Evolutionary conservation across 2,329 filamentous ascomycete genomes (phyloP).

Genomic region (Cercospora sesami): DNA sequence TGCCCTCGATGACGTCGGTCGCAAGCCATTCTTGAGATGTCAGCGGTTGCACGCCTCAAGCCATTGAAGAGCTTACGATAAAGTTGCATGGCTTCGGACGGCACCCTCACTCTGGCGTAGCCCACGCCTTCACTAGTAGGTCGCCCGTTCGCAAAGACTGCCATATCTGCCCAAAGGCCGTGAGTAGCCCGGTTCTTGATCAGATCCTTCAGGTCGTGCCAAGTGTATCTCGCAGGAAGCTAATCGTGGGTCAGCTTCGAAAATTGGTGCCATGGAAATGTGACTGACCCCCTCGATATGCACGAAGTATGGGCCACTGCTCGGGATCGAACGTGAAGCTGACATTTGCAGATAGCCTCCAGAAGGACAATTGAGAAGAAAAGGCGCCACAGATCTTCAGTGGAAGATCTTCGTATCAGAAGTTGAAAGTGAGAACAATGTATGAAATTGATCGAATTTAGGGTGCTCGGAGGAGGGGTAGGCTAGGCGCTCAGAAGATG

Average conservation of each 20-base stretch:
- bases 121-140: slow-evolving; percentile 26
- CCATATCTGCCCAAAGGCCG: slow-evolving; percentile 36
- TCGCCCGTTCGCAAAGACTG: slow-evolving; percentile 27
- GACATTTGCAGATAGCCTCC: slow-evolving; percentile 19
- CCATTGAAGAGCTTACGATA: slow-evolving; percentile 28
- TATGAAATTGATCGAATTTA: not conserved
- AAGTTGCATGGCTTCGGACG: slow-evolving; percentile 32
- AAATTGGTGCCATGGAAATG: not conserved
- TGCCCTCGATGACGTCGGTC: slow-evolving; percentile 26
- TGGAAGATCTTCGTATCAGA: not conserved
- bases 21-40: slow-evolving; percentile 33
- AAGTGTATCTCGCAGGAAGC: slow-evolving; percentile 35
- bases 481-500: not conserved
- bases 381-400: not conserved
- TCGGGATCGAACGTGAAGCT: not conserved
- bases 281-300: slow-evolving; percentile 28
- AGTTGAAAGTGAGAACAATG: not conserved
- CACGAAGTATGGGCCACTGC: slow-evolving; percentile 25
- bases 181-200: slow-evolving; percentile 33
- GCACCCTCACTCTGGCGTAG: slow-evolving; percentile 29
- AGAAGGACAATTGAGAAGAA: not conserved
- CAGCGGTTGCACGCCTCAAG: slow-evolving; percentile 6
- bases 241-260: slow-evolving; percentile 16
- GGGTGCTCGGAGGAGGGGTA: not conserved
- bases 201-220: slow-evolving; percentile 39